These are phyloP conservation scores for Tolypocladium ophioglossoides DNA, from an alignment of 2,329 filamentous ascomycete genomes.

Conservation along the genomic window DNA sequence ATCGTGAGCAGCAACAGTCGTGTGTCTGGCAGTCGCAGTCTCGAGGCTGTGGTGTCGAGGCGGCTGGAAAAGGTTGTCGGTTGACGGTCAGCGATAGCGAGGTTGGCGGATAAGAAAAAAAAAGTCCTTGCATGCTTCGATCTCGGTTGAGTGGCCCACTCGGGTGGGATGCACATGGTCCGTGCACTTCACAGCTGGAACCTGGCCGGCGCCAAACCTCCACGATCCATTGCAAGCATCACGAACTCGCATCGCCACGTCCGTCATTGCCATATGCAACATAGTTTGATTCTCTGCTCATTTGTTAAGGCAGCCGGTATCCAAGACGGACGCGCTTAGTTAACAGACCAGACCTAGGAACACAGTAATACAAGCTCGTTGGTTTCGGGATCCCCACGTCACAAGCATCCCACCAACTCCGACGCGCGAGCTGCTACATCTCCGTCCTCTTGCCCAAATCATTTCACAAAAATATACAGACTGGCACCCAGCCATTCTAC, in stretches of 20 bases:
- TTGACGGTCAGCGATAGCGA: not conserved
- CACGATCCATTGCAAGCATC: not conserved
- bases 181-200: not conserved
- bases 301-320: not conserved
- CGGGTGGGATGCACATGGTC: not conserved
- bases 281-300: not conserved
- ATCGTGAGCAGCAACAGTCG: conserved; percentile 12
- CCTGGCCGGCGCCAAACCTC: not conserved
- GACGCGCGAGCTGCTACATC: not conserved
- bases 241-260: not conserved
- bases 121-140: conserved; percentile 1
- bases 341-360: not conserved
- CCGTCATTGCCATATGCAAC: not conserved
- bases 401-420: not conserved
- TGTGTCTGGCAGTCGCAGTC: not conserved
- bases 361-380: not conserved
- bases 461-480: not conserved
- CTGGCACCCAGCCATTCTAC: not conserved
- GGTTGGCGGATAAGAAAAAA: conserved; percentile 10
- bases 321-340: not conserved
- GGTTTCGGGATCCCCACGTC: not conserved
- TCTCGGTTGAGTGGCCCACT: conserved; percentile 1
- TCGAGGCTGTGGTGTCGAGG: not conserved
- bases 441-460: not conserved
- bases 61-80: conserved; percentile 4